Evolutionary conservation across 2,329 filamentous ascomycete genomes (phyloP).

Genomic region (Hypoxylon sp.): DNA sequence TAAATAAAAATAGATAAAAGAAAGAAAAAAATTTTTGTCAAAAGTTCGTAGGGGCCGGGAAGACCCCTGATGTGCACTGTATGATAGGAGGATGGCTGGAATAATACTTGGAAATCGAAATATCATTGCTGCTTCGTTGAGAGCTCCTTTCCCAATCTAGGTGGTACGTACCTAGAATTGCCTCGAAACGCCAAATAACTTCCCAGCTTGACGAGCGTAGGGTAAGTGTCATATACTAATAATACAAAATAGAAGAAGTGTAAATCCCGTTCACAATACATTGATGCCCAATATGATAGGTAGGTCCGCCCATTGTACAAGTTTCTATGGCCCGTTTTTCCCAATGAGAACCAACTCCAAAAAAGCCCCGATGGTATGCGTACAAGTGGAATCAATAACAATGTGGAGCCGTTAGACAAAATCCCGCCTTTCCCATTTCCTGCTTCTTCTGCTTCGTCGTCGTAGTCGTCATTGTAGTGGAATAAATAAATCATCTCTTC

Average conservation of each 20-base stretch:
- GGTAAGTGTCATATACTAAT: constrained; percentile 32
- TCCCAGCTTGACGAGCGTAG: constrained; percentile 18
- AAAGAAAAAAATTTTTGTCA: constrained; percentile 11
- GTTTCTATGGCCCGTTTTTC: constrained; percentile 39
- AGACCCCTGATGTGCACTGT: constrained; percentile 12
- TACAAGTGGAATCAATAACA: constrained; percentile 36
- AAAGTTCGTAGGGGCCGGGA: constrained; percentile 4
- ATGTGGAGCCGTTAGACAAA: constrained; percentile 25
- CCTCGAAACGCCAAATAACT: constrained; percentile 33
- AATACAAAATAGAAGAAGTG: constrained; percentile 31
- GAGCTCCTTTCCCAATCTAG: constrained; percentile 21
- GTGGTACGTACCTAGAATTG: constrained; percentile 15
- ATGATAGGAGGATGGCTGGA: constrained; percentile 12
- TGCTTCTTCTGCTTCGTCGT: constrained; percentile 13
- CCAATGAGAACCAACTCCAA: constrained; percentile 29
- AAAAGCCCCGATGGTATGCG: constrained; percentile 35
- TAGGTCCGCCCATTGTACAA: constrained; percentile 30
- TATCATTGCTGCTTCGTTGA: constrained; percentile 31
- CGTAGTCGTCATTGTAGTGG: constrained; percentile 34
- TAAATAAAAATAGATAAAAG: constrained; percentile 27
- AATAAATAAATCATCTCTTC: constrained; percentile 47
- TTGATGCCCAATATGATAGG: constrained; percentile 31
- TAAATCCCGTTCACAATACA: constrained; percentile 22
- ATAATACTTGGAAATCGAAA: constrained; percentile 7
- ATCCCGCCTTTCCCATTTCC: constrained; percentile 17